These are phyloP conservation scores for Penicillium dipodomyicola DNA, from an alignment of 495 filamentous ascomycete species.

Conservation along the genomic window DNA sequence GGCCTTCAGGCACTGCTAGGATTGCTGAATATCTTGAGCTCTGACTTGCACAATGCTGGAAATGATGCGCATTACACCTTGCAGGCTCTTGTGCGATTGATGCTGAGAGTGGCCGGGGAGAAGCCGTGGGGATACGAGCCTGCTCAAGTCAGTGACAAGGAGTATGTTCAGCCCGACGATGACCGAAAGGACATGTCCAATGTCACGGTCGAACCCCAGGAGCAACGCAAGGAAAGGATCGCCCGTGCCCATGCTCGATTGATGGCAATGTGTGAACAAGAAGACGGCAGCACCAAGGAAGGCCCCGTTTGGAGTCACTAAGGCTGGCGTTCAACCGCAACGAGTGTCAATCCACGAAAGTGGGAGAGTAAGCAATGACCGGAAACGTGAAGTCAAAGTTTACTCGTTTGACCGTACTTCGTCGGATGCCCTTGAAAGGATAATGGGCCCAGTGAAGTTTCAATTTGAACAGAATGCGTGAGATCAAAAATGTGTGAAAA, in stretches of 20 bases:
- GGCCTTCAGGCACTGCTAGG: constrained; percentile 60
- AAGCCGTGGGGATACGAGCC: neutral
- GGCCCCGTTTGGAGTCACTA: neutral
- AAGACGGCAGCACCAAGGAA: neutral
- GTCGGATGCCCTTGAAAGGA: neutral
- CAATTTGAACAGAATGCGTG: neutral
- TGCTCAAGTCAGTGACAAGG: neutral
- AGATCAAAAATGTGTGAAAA: constrained; percentile 5
- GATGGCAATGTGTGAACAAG: neutral
- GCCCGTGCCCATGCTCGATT: neutral
- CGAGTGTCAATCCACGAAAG: neutral
- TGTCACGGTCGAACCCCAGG: neutral
- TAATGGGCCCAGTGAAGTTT: neutral
- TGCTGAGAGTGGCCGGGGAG: constrained; percentile 33
- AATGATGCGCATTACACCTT: constrained; percentile 91
- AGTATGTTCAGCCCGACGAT: neutral
- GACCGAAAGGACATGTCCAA: neutral
- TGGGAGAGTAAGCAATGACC: neutral
- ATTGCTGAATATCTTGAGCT: constrained; percentile 58
- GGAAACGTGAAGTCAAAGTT: neutral
- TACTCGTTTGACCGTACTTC: neutral
- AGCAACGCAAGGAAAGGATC: neutral
- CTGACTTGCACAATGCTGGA: constrained; percentile 85
- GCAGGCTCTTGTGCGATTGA: constrained; percentile 68
- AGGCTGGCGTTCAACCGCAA: neutral